Conservation (phyloP, 768 basidiomycete species). For the Infundibulicybe gibba region DNA sequence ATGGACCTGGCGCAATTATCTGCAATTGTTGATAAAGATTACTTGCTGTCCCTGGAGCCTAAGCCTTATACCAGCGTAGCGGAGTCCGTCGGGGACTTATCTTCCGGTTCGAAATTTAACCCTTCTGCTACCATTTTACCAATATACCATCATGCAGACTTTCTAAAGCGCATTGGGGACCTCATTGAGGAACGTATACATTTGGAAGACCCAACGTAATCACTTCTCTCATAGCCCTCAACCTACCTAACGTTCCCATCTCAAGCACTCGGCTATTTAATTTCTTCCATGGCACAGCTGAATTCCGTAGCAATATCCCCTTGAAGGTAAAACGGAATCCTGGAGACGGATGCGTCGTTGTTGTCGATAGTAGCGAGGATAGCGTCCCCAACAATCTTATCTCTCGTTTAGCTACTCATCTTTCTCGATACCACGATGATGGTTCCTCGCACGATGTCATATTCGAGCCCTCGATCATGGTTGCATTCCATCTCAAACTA, state of each 20-base stretch:
- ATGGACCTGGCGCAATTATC: constrained; percentile 64
- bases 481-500: constrained; percentile 48
- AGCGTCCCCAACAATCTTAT: constrained; percentile 53
- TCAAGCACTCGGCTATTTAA: constrained; percentile 42
- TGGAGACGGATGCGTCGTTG: constrained; percentile 44
- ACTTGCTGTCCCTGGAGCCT: constrained; percentile 43
- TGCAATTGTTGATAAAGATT: constrained; percentile 50
- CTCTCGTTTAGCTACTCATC: constrained; percentile 43
- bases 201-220: constrained; percentile 22
- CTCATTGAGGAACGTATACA: constrained; percentile 43
- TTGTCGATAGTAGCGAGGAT: constrained; percentile 42
- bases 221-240: not conserved
- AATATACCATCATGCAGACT: constrained; percentile 31
- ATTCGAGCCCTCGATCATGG: constrained; percentile 56
- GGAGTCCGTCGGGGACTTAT: constrained; percentile 15
- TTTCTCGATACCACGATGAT: constrained; percentile 28
- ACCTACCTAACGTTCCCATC: constrained; percentile 7
- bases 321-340: constrained; percentile 12
- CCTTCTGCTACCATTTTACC: no score
- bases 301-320: constrained; percentile 22
- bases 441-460: constrained; percentile 52
- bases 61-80: constrained; percentile 29
- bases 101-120: constrained; percentile 9
- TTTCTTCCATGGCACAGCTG: constrained; percentile 51
- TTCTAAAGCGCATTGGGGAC: constrained; percentile 38